A percentile compares a stretch with the other conserved stretches of the same genome.
Evolutionary conservation across 768 basidiomycete genomes (phyloP).

Genomic region (Trametes meyenii): DNA sequence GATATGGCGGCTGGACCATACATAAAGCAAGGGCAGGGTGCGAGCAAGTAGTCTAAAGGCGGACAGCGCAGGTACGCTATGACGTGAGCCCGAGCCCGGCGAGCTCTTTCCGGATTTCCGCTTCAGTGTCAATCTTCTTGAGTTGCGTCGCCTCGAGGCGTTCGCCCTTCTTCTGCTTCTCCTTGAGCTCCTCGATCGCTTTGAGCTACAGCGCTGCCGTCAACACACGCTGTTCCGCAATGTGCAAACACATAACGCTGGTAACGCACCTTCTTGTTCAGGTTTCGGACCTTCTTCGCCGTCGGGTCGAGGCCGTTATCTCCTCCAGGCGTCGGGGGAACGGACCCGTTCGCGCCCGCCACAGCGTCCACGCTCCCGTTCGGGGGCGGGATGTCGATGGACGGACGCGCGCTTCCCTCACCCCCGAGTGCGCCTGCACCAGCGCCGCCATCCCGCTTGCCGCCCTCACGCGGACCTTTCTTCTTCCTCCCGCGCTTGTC

Average conservation of each 20-base stretch:
- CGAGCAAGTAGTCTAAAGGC: conserved; percentile 1
- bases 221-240: conserved; percentile 2
- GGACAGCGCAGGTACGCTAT: conserved; percentile 11
- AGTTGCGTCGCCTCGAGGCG: conserved; percentile 92
- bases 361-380: conserved; percentile 24
- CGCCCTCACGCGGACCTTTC: conserved; percentile 47
- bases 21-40: not conserved
- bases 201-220: conserved; percentile 63
- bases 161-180: conserved; percentile 87
- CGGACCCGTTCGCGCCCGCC: conserved; percentile 33
- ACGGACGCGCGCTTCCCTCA: conserved; percentile 33
- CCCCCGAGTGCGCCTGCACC: conserved; percentile 1
- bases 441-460: conserved; percentile 39
- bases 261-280: conserved; percentile 82
- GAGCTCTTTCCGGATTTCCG: conserved; percentile 82
- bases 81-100: conserved; percentile 36
- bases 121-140: conserved; percentile 95
- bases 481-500: conserved; percentile 64
- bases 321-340: conserved; percentile 56
- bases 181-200: conserved; percentile 98
- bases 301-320: conserved; percentile 70
- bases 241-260: not conserved
- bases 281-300: conserved; percentile 92
- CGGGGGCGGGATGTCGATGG: conserved; percentile 40
- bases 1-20: not conserved